Base-by-base conservation (phyloP, 257 asterid species). In the Thymus quinquecostatus region DNA sequence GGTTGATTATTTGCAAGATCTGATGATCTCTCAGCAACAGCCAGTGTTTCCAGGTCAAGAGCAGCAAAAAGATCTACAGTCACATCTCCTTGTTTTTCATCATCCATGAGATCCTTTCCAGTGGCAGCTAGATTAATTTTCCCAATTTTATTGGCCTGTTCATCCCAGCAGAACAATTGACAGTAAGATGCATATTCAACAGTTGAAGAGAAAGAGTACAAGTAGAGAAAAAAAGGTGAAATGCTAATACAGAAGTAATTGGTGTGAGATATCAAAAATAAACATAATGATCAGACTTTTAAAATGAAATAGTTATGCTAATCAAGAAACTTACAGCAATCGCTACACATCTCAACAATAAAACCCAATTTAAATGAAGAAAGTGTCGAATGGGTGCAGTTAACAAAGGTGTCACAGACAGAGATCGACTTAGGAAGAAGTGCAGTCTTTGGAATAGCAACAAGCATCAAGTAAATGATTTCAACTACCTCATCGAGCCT, bases 71-170 rank as follows among this genome's bases (percentile, higher is more conserved):
- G 97, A 80, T 92, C 99, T 49, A 95, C 98, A 8, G 94, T 88
- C 56, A 95, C 97, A 72, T 95, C 99, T 74, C 97, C 97, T 87
- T 77, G 97, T 86, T 95, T 92, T 75, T 95, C 98, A 27, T 92
- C 99, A 73, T 95, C 99, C 99, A 95, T 95, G 75, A 95, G 98
- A 86, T 95, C 99, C 86, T 95, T 95, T 50, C 99, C 99, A 65
- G 94, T 95, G 75, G 99, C 99, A 83, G 99, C 99, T 76, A 95
- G 97, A 87, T 95, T 95, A 68, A 95, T 95, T 84, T 87, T 92
- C 71, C 99, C 98, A 84, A 95, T 95, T 82, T 84, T 92, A 80
- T 83, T 89, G 58, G 99, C 99, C 98, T 95, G 89, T 59, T 75
- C 66, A 44, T 77, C 50, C 63, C 61, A 73, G 76, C 64, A 66